Evolutionary conservation across 2,329 filamentous ascomycete species (phyloP).

Genomic region (Sarocladium kiliense): DNA sequence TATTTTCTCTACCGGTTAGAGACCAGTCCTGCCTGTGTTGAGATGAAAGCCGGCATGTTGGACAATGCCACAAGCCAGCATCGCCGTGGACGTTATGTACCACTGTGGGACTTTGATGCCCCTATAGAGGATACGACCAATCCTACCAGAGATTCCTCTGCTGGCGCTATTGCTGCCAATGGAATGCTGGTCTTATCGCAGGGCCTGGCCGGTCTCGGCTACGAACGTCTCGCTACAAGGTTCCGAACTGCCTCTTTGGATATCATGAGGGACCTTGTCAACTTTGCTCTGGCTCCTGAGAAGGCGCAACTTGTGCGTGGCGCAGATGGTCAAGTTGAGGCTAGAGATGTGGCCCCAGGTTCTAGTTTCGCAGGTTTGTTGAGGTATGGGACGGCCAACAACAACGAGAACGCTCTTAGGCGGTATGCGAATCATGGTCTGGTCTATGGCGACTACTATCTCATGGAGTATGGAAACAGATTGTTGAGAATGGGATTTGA

Average conservation of each 20-base stretch:
- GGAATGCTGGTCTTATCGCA: slow-evolving; percentile 34
- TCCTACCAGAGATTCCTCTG: slow-evolving; percentile 30
- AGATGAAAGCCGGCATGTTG: slow-evolving; percentile 8
- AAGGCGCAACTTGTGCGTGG: slow-evolving; percentile 13
- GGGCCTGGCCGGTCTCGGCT: slow-evolving; percentile 18
- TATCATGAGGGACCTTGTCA: slow-evolving; percentile 25
- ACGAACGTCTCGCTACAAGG: slow-evolving; percentile 14
- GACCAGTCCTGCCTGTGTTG: slow-evolving; percentile 16
- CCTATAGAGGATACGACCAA: slow-evolving; percentile 25
- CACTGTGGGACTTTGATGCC: slow-evolving; percentile 41
- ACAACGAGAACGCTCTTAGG: slow-evolving; percentile 17
- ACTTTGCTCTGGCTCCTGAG: slow-evolving; percentile 22
- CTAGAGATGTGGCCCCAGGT: slow-evolving; percentile 10
- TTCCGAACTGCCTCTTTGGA: slow-evolving; percentile 22
- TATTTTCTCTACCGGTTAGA: slow-evolving; percentile 40
- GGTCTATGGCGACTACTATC: slow-evolving; percentile 45
- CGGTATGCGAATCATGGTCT: slow-evolving; percentile 29
- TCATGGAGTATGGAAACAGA: slow-evolving; percentile 41
- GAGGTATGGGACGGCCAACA: slow-evolving; percentile 27
- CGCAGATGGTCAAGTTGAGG: background rate
- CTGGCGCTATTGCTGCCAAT: slow-evolving; percentile 35
- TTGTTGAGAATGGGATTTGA: slow-evolving; percentile 26
- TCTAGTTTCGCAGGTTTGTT: slow-evolving; percentile 24
- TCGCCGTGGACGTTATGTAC: slow-evolving; percentile 17
- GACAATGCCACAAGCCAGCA: background rate